Base-by-base conservation (phyloP, 2,329 filamentous ascomycete genomes). In the Epichloe gansuensis region DNA sequence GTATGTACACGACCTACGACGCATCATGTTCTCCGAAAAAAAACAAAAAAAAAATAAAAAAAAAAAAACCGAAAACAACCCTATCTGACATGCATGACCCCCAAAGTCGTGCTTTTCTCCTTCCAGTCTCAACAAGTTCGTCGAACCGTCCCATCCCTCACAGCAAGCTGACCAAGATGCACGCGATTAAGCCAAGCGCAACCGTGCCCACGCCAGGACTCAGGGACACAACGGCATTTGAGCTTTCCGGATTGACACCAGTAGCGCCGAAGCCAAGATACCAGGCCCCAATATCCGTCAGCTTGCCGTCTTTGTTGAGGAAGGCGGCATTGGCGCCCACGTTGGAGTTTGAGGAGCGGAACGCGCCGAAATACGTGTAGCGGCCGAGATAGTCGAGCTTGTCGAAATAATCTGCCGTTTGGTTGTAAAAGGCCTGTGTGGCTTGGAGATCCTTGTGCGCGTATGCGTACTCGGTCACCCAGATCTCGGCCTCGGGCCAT, bases 381-480 rank as follows among this genome's bases (percentile, higher is more conserved):
- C 78, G 77, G 2, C 75, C 79, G 15, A 89, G 73, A 51, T 76
- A 81, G 40, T 63, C 55, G 31, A 63, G 57, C 45, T 60, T 61
- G 51, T 91, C 86, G 55, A 91, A 78, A 64, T 81, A 88, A 44
- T 79, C 74, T 50, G 77, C 66, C 3, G 77, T 81, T 59, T 72
- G 72, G 60, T 89, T 88, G 70, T 80, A 89, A 63, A 87, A 89
- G 0, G 63, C 58, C 62, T 88, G 77, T 0, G 82, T 83, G 0
- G 73, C 66, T 1, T 63, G 54, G n/a, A 88, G 72, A 27, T 74
- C 69, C 59, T 78, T 72, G 55, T 83, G 66, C 52, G 79, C 70
- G 51, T 75, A 74, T 39, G 83, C 86, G 64, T 84, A 89, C 66
- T 93, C 87, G 27, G 87, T 91, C 11, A 91, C 72, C 87, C 87